Evolutionary conservation across 352 stramenopile genomes (phyloP), one percentile per base, ranked within the genome.

Genomic region (Achlya hypogyna): DNA sequence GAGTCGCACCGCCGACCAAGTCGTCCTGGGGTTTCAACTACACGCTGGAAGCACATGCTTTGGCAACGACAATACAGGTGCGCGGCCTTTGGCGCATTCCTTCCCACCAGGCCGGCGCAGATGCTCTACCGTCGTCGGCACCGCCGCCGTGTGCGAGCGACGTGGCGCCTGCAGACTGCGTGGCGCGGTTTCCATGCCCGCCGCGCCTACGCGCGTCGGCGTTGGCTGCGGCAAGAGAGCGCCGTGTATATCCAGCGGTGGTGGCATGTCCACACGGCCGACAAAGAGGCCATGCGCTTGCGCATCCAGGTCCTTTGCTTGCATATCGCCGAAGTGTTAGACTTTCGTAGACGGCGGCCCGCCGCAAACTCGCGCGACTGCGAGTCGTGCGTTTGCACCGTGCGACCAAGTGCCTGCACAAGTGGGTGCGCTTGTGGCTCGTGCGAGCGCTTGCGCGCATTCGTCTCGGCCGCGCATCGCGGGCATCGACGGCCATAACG

Each of bases 11-110:
- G 10, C 35, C 22, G 35, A 28, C n/a, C 12, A 34, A 29, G 40
- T 51, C 54, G 25, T 38, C 54, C 16, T 64, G 54, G 54, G 54
- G 54, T 20, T 64, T 64, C 54, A 51, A 64, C 40, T 64, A 64
- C 35, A 28, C 35, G 35, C 28, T 64, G 32, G 40, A 28, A 4
- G 54, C 38, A 20, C 54, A 64, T 25, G 40, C n/a, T 23, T 16
- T 35, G 3, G 54, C 54, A 9, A 53, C 32, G 0, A 25, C 35
- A 4, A 49, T 64, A 18, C 54, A 64, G 35, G 54, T 64, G 22
- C 22, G 1, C 2, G 1, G 23, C 2, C 1, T 28, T 8, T 38
- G 20, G 8, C 6, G 20, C 12, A 5, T 4, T 23, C n/a, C 25
- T 2, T 29, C 9, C 18, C 3, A 4, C 45, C 12, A 4, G n/a